Percentiles rank a stretch among this genome's conserved stretches.
Conservation (phyloP, 345 rosid species). For the Eucalyptus cloeziana region DNA sequence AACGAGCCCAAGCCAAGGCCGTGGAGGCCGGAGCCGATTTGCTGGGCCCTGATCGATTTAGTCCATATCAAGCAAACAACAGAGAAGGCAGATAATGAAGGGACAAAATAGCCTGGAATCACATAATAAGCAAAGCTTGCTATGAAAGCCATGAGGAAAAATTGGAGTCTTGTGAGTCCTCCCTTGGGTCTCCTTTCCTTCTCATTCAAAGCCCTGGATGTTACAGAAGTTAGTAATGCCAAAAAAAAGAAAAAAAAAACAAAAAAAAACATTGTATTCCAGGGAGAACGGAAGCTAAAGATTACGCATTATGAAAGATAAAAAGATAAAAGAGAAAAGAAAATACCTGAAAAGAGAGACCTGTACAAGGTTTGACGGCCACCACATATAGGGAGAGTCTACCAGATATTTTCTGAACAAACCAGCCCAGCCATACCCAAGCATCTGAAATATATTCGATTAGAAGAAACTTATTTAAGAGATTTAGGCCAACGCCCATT, state of each 20-base stretch:
- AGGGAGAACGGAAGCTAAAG: not conserved
- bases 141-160: conserved; percentile 28
- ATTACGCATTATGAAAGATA: not conserved
- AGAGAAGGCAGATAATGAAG: conserved; percentile 23
- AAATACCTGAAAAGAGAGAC: conserved; percentile 34
- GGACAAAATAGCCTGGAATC: conserved; percentile 30
- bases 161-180: conserved; percentile 33
- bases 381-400: conserved; percentile 41
- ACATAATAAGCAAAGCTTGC: conserved; percentile 40
- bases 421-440: conserved; percentile 35
- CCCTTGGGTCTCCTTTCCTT: conserved; percentile 24
- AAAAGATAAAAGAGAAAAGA: not conserved
- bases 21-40: conserved; percentile 21
- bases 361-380: conserved; percentile 36
- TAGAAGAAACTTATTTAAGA: not conserved
- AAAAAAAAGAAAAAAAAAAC: not conserved
- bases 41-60: conserved; percentile 30
- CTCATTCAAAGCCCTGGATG: conserved; percentile 36
- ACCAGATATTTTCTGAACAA: conserved; percentile 24
- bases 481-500: not conserved
- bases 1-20: conserved; percentile 34
- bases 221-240: not conserved
- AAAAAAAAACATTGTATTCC: not conserved
- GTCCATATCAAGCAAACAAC: conserved; percentile 35
- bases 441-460: not conserved